Evolutionary conservation across 2,329 filamentous ascomycete genomes (phyloP), one percentile per base, ranked within the genome.

Genomic region (Coniella vitis): DNA sequence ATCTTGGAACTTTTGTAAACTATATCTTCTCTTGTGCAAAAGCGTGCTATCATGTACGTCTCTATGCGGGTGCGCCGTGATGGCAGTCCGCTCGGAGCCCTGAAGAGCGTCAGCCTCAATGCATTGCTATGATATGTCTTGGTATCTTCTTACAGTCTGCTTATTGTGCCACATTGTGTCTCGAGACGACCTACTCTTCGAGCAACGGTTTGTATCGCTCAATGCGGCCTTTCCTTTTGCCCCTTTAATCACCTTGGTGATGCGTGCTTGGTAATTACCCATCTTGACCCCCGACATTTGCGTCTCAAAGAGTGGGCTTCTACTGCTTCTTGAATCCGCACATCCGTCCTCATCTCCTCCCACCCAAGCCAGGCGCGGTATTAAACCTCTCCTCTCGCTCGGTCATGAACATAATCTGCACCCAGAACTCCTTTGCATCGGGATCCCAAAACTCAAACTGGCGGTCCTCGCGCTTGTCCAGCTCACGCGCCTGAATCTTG

Each of bases 321-420:
- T n/a, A n/a, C 10, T 19, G 13, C 10, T 16, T 36, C 34, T 36
- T 16, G 7, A 14, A 13, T 17, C 10, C 1, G 38, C 21, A 16
- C n/a, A 40, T 14, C 20, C 29, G 34, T 25, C 38, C 5, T 67
- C 61, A 77, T 58, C 68, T 64, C 60, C 74, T 63, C 2, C 71
- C 71, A 21, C 74, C 74, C 58, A 84, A 61, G 12, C 81, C 81
- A 1, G 81, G 81, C 47, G 81, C 81, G 16, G 79, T 79, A 43
- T 80, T 81, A 56, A 83, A 97, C 53, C 90, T 77, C 76, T 96
- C 91, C 70, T 97, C 93, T 55, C 93, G 82, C 74, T 98, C 93
- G 35, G 93, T 97, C 79, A 96, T 93, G 71, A 97, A 98, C 75
- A 97, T 87, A 56, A 98, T 79, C 74, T 97, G 93, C 36, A 96